Percentiles rank a stretch among this genome's conserved stretches.
phyloP scores from a whole-genome alignment of 495 filamentous ascomycete genomes.

The Penicillium verhagenii region DNA sequence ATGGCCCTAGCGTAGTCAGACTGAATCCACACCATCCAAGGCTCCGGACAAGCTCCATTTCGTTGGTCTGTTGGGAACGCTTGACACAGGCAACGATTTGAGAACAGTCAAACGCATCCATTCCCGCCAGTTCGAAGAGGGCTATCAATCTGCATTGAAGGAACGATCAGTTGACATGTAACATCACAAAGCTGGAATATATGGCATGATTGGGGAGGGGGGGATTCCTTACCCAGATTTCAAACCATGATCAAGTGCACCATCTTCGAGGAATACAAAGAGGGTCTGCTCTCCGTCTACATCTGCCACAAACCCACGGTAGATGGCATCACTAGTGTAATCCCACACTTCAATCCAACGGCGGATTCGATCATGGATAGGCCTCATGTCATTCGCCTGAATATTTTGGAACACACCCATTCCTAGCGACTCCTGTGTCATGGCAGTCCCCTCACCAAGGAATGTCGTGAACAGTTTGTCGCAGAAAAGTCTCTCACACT shows the following conservation, averaged over 20 bases:
- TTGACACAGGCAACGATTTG: constrained; percentile 80
- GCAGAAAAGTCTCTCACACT: constrained; percentile 99
- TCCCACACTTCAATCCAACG: constrained; percentile 83
- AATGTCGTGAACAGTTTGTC: constrained; percentile 87
- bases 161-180: constrained; percentile 19
- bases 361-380: constrained; percentile 39
- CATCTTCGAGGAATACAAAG: constrained; percentile 83
- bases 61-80: constrained; percentile 56
- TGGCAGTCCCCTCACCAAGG: constrained; percentile 85
- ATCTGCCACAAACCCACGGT: constrained; percentile 76
- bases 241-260: constrained; percentile 66
- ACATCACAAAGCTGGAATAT: neutral
- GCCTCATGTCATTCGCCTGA: constrained; percentile 25
- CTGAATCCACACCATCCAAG: constrained; percentile 93
- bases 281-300: constrained; percentile 64
- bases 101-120: constrained; percentile 67
- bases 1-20: constrained; percentile 71
- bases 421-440: constrained; percentile 69
- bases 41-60: constrained; percentile 67
- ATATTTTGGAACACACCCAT: constrained; percentile 59
- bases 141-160: constrained; percentile 67
- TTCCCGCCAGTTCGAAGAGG: constrained; percentile 78
- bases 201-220: neutral
- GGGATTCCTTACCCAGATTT: constrained; percentile 75
- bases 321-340: constrained; percentile 76